These are phyloP conservation scores for Xerophyta viscosa DNA, from an alignment of 106 monocot genomes.

Conservation along the genomic window DNA sequence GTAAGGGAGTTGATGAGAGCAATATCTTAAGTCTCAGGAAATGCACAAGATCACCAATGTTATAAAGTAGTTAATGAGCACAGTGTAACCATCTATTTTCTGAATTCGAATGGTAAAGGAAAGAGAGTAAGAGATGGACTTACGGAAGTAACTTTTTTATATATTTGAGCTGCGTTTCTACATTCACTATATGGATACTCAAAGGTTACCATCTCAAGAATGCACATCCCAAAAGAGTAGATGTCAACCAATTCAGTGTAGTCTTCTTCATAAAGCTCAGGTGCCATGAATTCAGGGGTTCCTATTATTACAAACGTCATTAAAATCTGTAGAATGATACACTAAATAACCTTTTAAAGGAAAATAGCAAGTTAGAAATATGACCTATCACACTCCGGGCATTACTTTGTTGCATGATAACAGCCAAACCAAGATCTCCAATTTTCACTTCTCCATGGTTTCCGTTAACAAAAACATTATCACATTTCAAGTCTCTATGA, in stretches of 20 bases:
- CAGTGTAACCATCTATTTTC: too few relatives aligned
- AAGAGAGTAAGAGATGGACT: slow-evolving; percentile 1
- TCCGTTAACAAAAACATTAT: slow-evolving; percentile 92
- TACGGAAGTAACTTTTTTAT: slow-evolving; percentile 59
- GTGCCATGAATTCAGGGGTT: slow-evolving; percentile 82
- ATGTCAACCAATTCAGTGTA: slow-evolving; percentile 70
- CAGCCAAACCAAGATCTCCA: slow-evolving; percentile 86
- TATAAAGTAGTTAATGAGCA: too few relatives aligned
- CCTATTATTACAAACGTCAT: slow-evolving; percentile 25
- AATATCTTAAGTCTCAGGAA: too few relatives aligned
- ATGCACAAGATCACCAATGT: too few relatives aligned
- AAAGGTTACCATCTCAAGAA: slow-evolving; percentile 65
- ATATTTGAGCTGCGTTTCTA: slow-evolving; percentile 71
- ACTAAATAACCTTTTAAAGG: not conserved
- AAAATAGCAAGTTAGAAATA: not conserved
- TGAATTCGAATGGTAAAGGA: not conserved
- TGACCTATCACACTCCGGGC: slow-evolving; percentile 78
- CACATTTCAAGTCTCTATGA: slow-evolving; percentile 91
- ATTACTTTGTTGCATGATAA: slow-evolving; percentile 44
- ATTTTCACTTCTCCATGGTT: slow-evolving; percentile 89
- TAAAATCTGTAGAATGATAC: not conserved
- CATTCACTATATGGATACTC: slow-evolving; percentile 84
- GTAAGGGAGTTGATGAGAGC: not conserved
- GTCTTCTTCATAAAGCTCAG: slow-evolving; percentile 67
- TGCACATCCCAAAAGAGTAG: slow-evolving; percentile 81